A percentile compares a stretch with the other conserved stretches of the same genome.
phyloP scores from a whole-genome alignment of 768 basidiomycete genomes.

The Coprinellus micaceus region DNA sequence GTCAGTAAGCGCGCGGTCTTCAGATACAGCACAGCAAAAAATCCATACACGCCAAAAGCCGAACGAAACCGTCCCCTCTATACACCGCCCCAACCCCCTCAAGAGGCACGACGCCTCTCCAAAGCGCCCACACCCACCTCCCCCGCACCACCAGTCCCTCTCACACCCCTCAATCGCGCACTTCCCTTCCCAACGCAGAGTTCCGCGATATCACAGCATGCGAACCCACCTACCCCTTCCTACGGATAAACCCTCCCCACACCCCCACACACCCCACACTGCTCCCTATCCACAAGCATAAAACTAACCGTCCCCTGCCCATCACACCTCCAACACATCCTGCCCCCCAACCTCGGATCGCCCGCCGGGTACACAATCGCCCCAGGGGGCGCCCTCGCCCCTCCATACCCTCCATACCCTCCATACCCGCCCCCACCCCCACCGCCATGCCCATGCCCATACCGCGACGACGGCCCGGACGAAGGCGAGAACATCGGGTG shows the following conservation, averaged over 20 bases:
- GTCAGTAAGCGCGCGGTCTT: no score
- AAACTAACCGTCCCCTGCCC: conserved; percentile 53
- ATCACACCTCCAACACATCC: conserved; percentile 59
- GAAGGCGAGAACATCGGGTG: conserved; percentile 4
- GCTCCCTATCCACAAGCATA: conserved; percentile 50
- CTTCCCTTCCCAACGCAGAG: no score
- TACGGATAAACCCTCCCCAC: conserved; percentile 51
- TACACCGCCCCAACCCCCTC: no score
- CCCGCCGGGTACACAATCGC: conserved; percentile 55
- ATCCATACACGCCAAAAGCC: no score
- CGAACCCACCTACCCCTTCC: not conserved
- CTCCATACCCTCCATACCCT: not conserved
- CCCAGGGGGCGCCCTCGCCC: conserved; percentile 32
- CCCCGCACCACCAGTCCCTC: no score
- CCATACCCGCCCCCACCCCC: conserved; percentile 8
- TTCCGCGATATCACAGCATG: no score
- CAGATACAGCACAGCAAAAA: no score
- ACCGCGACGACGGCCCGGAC: no score
- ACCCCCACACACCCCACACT: conserved; percentile 60
- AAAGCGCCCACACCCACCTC: no score
- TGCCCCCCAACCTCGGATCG: conserved; percentile 68
- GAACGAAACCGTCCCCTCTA: no score
- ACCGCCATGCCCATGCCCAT: conserved; percentile 10
- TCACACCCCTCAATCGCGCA: no score
- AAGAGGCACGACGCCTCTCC: no score